These are phyloP conservation scores for Chrysosphaeria jannelii DNA, from an alignment of 2,329 filamentous ascomycete genomes.

Conservation along the genomic window DNA sequence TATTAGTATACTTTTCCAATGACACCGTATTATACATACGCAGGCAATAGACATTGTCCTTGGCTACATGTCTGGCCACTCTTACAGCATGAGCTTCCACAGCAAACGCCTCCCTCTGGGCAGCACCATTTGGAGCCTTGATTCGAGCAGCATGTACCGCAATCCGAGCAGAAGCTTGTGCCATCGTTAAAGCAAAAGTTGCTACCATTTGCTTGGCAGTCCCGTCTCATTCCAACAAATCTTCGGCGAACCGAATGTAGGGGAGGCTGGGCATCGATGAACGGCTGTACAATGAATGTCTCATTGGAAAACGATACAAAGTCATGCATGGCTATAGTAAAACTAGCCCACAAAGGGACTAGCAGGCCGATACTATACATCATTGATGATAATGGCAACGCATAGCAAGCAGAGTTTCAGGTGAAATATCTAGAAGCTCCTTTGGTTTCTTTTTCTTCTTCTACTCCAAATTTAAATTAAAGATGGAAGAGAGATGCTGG, in stretches of 20 bases:
- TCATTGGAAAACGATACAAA: too few species aligned
- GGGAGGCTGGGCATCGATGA: conserved; percentile 3
- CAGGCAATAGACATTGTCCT: conserved; percentile 6
- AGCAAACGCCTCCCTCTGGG: conserved; percentile 6
- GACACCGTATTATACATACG: conserved; percentile 1
- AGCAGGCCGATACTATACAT: too few species aligned
- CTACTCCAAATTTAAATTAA: too few species aligned
- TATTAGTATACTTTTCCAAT: not conserved
- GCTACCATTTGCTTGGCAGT: conserved; percentile 9
- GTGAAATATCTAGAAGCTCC: too few species aligned
- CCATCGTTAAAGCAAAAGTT: conserved; percentile 9
- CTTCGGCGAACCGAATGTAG: conserved; percentile 4
- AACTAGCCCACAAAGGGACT: too few species aligned
- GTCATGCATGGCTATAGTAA: too few species aligned
- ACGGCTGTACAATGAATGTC: too few species aligned
- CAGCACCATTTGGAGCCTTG: conserved; percentile 7
- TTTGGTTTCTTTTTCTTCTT: too few species aligned
- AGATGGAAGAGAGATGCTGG: too few species aligned
- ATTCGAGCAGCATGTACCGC: conserved; percentile 7
- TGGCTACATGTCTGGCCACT: conserved; percentile 7
- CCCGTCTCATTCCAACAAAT: conserved; percentile 7
- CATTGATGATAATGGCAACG: too few species aligned
- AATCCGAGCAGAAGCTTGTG: conserved; percentile 7
- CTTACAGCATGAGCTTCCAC: conserved; percentile 8
- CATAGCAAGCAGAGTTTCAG: too few species aligned